Evolutionary conservation across 352 stramenopile genomes (phyloP).

Genomic region (Phytophthora cryptogea): DNA sequence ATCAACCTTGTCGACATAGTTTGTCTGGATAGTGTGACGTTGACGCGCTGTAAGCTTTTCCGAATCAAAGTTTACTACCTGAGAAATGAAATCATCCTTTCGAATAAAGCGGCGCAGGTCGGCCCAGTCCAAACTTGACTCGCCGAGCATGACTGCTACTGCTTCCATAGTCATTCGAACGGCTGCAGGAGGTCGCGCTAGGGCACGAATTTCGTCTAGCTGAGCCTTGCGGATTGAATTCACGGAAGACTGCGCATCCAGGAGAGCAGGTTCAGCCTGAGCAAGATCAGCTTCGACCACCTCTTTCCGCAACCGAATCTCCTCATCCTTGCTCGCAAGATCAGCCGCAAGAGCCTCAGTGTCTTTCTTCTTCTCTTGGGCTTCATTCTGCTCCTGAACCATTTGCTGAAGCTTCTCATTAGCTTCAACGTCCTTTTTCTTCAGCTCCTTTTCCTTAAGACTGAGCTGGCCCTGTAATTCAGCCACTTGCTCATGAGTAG

Average conservation of each 20-base stretch:
- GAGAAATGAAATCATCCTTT: conserved; percentile 98
- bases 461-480: conserved; percentile 91
- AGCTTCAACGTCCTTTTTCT: conserved; percentile 96
- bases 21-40: conserved; percentile 94
- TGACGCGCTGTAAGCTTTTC: conserved; percentile 95
- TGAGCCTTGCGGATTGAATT: conserved; percentile 99
- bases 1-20: conserved; percentile 94
- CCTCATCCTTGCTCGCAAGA: conserved; percentile 94
- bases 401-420: conserved; percentile 99
- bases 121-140: conserved; percentile 96
- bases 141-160: conserved; percentile 98
- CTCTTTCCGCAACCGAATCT: conserved; percentile 95
- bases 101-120: conserved; percentile 98
- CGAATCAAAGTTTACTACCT: conserved; percentile 99
- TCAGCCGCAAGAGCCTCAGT: conserved; percentile 95
- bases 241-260: conserved; percentile 96
- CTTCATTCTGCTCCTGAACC: conserved; percentile 98
- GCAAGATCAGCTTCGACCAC: conserved; percentile 97
- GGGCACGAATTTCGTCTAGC: conserved; percentile 98
- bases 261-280: conserved; percentile 97
- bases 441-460: conserved; percentile 94
- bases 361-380: conserved; percentile 96
- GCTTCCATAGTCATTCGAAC: conserved; percentile 98
- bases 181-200: conserved; percentile 95
- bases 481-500: conserved; percentile 98